Evolutionary conservation across 2,329 filamentous ascomycete genomes (phyloP).

Genomic region (Macrophomina phaseolina): DNA sequence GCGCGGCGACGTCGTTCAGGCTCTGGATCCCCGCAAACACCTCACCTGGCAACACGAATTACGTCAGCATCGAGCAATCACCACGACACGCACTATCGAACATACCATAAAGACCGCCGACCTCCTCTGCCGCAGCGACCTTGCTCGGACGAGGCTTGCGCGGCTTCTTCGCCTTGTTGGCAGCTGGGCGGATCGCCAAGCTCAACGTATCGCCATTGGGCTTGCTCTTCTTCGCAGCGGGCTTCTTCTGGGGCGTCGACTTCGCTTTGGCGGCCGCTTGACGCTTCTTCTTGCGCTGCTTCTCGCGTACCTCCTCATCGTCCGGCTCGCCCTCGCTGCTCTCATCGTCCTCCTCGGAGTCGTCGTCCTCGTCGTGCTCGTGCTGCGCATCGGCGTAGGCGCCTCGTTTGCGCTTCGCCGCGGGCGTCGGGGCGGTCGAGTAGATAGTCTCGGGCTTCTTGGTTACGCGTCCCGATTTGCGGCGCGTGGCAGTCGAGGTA

Average conservation of each 20-base stretch:
- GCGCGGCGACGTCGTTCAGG: conserved; percentile 61
- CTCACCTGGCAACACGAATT: conserved; percentile 52
- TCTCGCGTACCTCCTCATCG: conserved; percentile 44
- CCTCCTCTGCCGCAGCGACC: conserved; percentile 58
- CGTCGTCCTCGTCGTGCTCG: conserved; percentile 7
- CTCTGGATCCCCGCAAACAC: conserved; percentile 63
- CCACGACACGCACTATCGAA: conserved; percentile 10
- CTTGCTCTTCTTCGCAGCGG: conserved; percentile 60
- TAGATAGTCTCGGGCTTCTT: conserved; percentile 44
- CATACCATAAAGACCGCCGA: conserved; percentile 63
- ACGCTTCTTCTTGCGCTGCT: conserved; percentile 40
- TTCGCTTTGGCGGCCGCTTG: conserved; percentile 31
- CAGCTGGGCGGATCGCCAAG: conserved; percentile 61
- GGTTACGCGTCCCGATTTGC: conserved; percentile 49
- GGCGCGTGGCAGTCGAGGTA: conserved; percentile 36
- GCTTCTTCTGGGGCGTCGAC: conserved; percentile 40
- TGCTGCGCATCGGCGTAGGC: conserved; percentile 35
- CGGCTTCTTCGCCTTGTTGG: conserved; percentile 48
- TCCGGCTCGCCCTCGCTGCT: conserved; percentile 47
- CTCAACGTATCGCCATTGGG: conserved; percentile 56
- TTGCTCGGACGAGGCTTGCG: conserved; percentile 54
- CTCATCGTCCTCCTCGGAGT: conserved; percentile 33
- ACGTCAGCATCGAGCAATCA: conserved; percentile 16
- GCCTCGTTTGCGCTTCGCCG: conserved; percentile 45
- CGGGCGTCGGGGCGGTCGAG: conserved; percentile 37